Evolutionary conservation across 805 yeast species (phyloP), one percentile per base, ranked within the genome.

Genomic region (Kodamaea lidongshanica): DNA sequence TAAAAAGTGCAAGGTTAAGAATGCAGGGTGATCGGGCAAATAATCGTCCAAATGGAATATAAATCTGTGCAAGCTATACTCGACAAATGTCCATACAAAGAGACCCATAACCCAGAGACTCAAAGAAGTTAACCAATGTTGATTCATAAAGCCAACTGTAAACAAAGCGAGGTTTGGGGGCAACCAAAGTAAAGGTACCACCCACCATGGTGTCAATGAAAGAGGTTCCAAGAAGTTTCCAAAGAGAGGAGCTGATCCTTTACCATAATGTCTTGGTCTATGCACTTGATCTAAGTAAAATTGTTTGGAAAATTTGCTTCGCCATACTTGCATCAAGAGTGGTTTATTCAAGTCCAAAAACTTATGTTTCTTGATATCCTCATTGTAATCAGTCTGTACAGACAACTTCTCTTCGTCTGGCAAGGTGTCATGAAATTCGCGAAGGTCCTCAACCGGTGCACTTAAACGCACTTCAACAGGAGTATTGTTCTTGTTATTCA

Each of bases 201-300:
- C 81, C 72, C 78, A 92, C 97, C 97, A 92, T 8, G 96, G 80
- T 3, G 98, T 92, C 48, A 80, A 66, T 6, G 94, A 77, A 15
- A 92, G 52, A 4, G 96, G 96, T 60, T 92, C 98, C 37, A 92
- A 64, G 56, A 89, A 83, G 58, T 88, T 87, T 28, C 98, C 98
- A 57, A 92, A 92, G 32, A 92, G 55, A 5, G 88, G 96, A 8
- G 98, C 98, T 3, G 96, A 85, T 7, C 96, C 96, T 53, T 87
- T 79, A 42, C 97, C 97, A 53, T 88, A 92, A 58, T 92, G 98
- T 54, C 98, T 79, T 32, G 98, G 98, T 59, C 96, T 77, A 58
- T 92, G 98, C 24, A 92, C 92, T 60, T 92, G 96, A 53, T 87
- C 95, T 50, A 92, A 67, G 56, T 92, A 92, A 50, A 92, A 89